Conservation (phyloP, 768 basidiomycete species). For the Suillus placidus region DNA sequence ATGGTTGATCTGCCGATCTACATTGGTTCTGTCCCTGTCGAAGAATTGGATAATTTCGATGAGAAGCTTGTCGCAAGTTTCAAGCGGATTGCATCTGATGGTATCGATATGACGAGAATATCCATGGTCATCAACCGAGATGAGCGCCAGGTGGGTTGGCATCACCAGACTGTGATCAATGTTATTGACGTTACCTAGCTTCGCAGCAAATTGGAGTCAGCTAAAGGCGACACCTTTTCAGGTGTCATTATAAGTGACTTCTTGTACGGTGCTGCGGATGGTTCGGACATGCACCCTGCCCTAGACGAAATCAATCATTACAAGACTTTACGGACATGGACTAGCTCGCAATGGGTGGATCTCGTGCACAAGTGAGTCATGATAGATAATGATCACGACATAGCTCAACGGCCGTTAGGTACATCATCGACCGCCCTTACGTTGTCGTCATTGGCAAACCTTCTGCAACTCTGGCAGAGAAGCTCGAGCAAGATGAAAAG, state of each 20-base stretch:
- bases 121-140: conserved; percentile 82
- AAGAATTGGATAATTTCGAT: conserved; percentile 74
- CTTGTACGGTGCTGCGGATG: conserved; percentile 83
- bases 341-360: conserved; percentile 71
- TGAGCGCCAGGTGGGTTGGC: conserved; percentile 70
- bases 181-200: conserved; percentile 47
- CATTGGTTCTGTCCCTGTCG: conserved; percentile 81
- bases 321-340: conserved; percentile 68
- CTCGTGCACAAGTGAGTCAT: conserved; percentile 69
- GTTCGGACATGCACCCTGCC: conserved; percentile 69
- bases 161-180: background rate
- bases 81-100: conserved; percentile 65
- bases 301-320: conserved; percentile 83
- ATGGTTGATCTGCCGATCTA: conserved; percentile 75
- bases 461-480: conserved; percentile 79
- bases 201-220: conserved; percentile 80
- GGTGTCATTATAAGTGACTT: conserved; percentile 79
- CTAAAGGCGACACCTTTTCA: conserved; percentile 81
- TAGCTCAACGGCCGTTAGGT: conserved; percentile 49
- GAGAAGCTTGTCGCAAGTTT: conserved; percentile 70
- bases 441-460: conserved; percentile 87
- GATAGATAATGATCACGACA: background rate
- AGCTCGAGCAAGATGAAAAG: conserved; percentile 81
- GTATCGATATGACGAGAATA: conserved; percentile 92
- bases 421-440: conserved; percentile 72